Evolutionary conservation across 768 basidiomycete genomes (phyloP).

Genomic region (Auriscalpium microsporum): DNA sequence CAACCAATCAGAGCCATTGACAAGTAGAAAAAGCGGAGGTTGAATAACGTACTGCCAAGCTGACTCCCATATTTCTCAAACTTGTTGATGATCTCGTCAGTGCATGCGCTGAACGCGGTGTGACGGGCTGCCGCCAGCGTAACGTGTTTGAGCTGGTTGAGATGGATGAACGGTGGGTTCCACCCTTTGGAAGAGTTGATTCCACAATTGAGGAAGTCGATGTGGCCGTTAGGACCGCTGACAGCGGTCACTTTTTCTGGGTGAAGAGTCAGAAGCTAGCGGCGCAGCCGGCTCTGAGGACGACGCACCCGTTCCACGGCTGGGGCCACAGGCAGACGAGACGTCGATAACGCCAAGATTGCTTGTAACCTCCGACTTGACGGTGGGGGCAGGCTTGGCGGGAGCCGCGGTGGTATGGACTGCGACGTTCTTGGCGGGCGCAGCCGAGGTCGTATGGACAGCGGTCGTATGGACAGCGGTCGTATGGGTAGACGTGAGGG

Average conservation of each 20-base stretch:
- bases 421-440: neutral
- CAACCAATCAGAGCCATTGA: neutral
- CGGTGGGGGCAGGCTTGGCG: neutral
- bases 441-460: neutral
- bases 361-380: neutral
- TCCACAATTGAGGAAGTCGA: constrained; percentile 76
- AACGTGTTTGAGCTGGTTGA: constrained; percentile 42
- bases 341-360: neutral
- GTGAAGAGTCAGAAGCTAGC: neutral
- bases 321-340: neutral
- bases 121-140: constrained; percentile 38
- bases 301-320: constrained; percentile 41
- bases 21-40: constrained; percentile 1
- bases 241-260: constrained; percentile 40
- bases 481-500: neutral
- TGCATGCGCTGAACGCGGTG: constrained; percentile 55
- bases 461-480: neutral
- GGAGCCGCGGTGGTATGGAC: neutral
- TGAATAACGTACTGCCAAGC: constrained; percentile 28
- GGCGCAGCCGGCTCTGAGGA: neutral
- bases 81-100: constrained; percentile 35
- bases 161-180: constrained; percentile 56
- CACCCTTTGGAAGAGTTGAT: constrained; percentile 49
- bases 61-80: constrained; percentile 54
- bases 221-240: constrained; percentile 62